A percentile compares a stretch with the other conserved stretches of the same genome.
Conservation (phyloP, 2,329 filamentous ascomycete species). For the Aspergillus fructus region DNA sequence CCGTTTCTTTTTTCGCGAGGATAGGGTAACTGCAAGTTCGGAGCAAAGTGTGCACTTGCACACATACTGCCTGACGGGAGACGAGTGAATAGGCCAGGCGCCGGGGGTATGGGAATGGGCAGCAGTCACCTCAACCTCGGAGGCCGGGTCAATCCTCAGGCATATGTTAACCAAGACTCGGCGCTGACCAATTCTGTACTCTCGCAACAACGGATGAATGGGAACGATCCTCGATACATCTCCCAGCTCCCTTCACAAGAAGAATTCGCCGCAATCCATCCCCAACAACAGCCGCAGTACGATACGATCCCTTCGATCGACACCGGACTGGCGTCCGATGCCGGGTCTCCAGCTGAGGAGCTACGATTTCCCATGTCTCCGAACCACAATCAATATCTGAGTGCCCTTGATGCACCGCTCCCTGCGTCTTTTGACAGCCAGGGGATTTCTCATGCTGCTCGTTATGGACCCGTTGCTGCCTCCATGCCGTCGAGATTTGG, state of each 20-base stretch:
- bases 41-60: conserved; percentile 93
- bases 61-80: conserved; percentile 93
- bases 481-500: conserved; percentile 92
- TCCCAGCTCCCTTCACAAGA: conserved; percentile 44
- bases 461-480: conserved; percentile 85
- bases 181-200: conserved; percentile 74
- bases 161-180: conserved; percentile 65
- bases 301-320: conserved; percentile 57
- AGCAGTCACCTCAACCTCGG: conserved; percentile 62
- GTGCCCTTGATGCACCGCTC: conserved; percentile 87
- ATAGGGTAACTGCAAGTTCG: conserved; percentile 98
- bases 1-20: conserved; percentile 13
- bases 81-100: conserved; percentile 74
- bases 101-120: conserved; percentile 45
- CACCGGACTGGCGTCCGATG: conserved; percentile 58
- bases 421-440: conserved; percentile 96
- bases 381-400: conserved; percentile 66
- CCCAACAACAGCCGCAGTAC: conserved; percentile 42
- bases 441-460: conserved; percentile 85
- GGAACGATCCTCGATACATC: conserved; percentile 46
- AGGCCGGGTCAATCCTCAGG: conserved; percentile 65
- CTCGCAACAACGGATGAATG: conserved; percentile 58
- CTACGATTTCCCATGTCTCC: conserved; percentile 79
- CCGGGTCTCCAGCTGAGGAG: conserved; percentile 78
- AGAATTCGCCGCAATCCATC: conserved; percentile 42